Conservation (phyloP, 2,329 filamentous ascomycete genomes). For the Aquanectria penicillioides region DNA sequence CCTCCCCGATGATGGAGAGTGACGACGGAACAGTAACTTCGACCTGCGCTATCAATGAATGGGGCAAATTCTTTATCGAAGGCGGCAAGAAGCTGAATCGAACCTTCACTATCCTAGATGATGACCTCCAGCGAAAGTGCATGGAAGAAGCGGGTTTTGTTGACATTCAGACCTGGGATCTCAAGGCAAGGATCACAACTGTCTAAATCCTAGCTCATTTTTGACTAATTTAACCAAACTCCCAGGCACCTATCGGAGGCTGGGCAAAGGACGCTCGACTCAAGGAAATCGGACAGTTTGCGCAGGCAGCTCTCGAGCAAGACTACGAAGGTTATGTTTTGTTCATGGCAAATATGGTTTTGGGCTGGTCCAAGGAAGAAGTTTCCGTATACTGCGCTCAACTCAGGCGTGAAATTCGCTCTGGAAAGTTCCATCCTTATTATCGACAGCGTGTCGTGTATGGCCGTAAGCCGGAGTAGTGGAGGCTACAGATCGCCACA, state of each 20-base stretch:
- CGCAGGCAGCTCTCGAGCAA: slow-evolving; percentile 46
- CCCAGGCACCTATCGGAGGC: slow-evolving; percentile 33
- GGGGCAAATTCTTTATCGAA: slow-evolving; percentile 43
- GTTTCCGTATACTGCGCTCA: slow-evolving; percentile 47
- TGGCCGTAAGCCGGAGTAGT: slow-evolving; percentile 31
- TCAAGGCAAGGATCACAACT: slow-evolving; percentile 33
- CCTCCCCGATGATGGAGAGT: slow-evolving; percentile 40
- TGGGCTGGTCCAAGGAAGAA: slow-evolving; percentile 49
- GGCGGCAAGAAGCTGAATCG: slow-evolving; percentile 43
- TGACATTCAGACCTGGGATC: slow-evolving; percentile 30
- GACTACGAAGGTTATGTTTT: slow-evolving; percentile 48
- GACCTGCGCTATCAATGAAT: slow-evolving; percentile 41
- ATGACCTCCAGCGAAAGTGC: slow-evolving; percentile 29
- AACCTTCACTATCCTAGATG: slow-evolving; percentile 40
- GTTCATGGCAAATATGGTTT: slow-evolving; percentile 47
- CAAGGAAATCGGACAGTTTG: slow-evolving; percentile 38
- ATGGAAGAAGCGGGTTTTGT: slow-evolving; percentile 40
- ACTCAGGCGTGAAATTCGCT: slow-evolving; percentile 45
- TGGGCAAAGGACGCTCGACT: slow-evolving; percentile 29
- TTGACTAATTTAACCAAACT: too few relatives aligned
- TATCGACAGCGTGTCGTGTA: slow-evolving; percentile 44
- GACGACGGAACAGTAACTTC: slow-evolving; percentile 46
- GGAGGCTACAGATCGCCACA: too few relatives aligned
- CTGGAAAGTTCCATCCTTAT: slow-evolving; percentile 41
- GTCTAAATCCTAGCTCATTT: too few relatives aligned